Percentiles rank a stretch among this genome's conserved stretches.
These are phyloP conservation scores for Nicotiana attenuata DNA, from an alignment of 257 asterid genomes.

Conservation along the genomic window DNA sequence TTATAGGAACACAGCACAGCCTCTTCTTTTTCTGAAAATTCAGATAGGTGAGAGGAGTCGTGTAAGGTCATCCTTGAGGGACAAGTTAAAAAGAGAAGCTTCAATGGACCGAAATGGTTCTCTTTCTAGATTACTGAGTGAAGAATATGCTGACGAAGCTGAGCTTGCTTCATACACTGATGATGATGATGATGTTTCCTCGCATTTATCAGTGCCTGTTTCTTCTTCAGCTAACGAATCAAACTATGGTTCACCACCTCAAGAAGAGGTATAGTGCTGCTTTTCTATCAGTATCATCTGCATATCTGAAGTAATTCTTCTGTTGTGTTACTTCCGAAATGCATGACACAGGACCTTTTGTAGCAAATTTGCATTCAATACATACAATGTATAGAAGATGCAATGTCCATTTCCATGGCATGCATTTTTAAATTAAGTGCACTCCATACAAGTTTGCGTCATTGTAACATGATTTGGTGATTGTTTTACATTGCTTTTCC, in stretches of 20 bases:
- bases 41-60: conserved; percentile 54
- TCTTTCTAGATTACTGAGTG: conserved; percentile 24
- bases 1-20: conserved; percentile 35
- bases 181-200: conserved; percentile 81
- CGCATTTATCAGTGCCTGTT: conserved; percentile 48
- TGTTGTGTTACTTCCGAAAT: neutral
- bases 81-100: conserved; percentile 43
- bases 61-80: conserved; percentile 54
- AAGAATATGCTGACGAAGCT: conserved; percentile 31
- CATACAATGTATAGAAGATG: neutral
- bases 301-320: neutral
- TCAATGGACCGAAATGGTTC: conserved; percentile 56
- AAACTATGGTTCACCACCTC: conserved; percentile 55
- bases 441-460: neutral
- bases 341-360: neutral
- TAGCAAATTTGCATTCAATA: neutral
- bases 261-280: conserved; percentile 36
- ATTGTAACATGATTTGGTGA: neutral
- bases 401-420: neutral
- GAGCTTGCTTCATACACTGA: conserved; percentile 50
- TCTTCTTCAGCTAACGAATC: conserved; percentile 22
- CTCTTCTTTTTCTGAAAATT: conserved; percentile 50
- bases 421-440: neutral
- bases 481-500: neutral
- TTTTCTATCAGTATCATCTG: neutral